Conservation (phyloP, 352 stramenopile species). For the Globisporangium camurandrum region DNA sequence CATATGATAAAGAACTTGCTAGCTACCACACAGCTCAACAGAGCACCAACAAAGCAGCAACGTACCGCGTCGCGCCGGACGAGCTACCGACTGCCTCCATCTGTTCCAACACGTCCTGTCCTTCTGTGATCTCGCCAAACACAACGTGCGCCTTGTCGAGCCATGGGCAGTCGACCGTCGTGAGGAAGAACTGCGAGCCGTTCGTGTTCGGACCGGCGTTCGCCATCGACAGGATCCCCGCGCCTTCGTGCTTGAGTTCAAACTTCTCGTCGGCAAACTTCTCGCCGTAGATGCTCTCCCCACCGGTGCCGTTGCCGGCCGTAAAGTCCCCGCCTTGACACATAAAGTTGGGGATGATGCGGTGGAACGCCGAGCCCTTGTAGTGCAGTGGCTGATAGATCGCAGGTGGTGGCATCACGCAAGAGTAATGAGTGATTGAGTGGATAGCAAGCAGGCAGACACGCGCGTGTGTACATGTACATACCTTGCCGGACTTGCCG, state of each 20-base stretch:
- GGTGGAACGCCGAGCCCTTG: slow-evolving; percentile 89
- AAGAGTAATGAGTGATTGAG: not conserved
- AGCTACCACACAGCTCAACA: not conserved
- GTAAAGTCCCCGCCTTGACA: slow-evolving; percentile 98
- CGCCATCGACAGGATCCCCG: slow-evolving; percentile 93
- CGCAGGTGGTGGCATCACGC: not conserved
- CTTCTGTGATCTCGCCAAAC: slow-evolving; percentile 92
- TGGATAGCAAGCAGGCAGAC: too few species aligned
- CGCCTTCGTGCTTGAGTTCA: slow-evolving; percentile 85
- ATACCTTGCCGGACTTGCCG: slow-evolving; percentile 58
- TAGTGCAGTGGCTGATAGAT: slow-evolving; percentile 75
- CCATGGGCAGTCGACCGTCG: slow-evolving; percentile 87
- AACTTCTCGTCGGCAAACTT: slow-evolving; percentile 97
- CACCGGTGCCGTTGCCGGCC: slow-evolving; percentile 79
- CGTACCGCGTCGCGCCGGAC: slow-evolving; percentile 81
- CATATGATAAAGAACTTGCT: slow-evolving; percentile 4
- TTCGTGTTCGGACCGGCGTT: slow-evolving; percentile 97
- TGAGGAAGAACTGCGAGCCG: slow-evolving; percentile 98
- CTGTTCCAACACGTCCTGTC: slow-evolving; percentile 93
- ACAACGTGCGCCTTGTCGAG: slow-evolving; percentile 87
- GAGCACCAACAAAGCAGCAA: slow-evolving; percentile 17
- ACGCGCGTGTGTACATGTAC: not conserved
- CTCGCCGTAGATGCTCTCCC: slow-evolving; percentile 92
- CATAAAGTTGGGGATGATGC: slow-evolving; percentile 93
- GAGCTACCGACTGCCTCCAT: slow-evolving; percentile 93